A percentile compares a stretch with the other conserved stretches of the same genome.
Evolutionary conservation across 495 filamentous ascomycete species (phyloP).

Genomic region (Neurospora tetrasperma): DNA sequence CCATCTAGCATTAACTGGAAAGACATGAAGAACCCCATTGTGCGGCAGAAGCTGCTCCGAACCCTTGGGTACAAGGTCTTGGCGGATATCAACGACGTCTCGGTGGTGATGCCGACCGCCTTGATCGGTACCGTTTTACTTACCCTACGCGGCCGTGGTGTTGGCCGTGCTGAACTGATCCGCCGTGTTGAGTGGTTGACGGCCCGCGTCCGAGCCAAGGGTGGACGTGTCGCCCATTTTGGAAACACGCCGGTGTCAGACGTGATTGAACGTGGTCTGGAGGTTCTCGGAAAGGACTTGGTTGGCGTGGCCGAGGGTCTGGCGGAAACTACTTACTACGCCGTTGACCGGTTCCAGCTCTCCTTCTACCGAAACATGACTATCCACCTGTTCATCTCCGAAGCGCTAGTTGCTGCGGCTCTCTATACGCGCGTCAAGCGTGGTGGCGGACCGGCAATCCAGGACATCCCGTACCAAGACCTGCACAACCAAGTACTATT

Average conservation of each 20-base stretch:
- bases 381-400: conserved; percentile 91
- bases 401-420: conserved; percentile 76
- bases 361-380: conserved; percentile 99
- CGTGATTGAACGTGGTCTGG: conserved; percentile 83
- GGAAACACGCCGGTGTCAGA: conserved; percentile 62
- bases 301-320: conserved; percentile 71
- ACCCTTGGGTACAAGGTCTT: conserved; percentile 86
- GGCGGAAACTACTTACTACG: conserved; percentile 81
- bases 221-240: conserved; percentile 86
- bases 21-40: conserved; percentile 33
- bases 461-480: conserved; percentile 63
- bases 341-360: conserved; percentile 91
- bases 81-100: conserved; percentile 88
- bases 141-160: conserved; percentile 83
- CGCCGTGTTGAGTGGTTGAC: conserved; percentile 86
- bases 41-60: conserved; percentile 55
- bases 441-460: conserved; percentile 70
- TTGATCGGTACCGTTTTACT: conserved; percentile 89
- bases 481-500: conserved; percentile 73
- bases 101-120: conserved; percentile 95
- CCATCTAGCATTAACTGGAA: conserved; percentile 27
- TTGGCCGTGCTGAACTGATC: conserved; percentile 77
- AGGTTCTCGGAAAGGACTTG: conserved; percentile 80
- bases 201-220: conserved; percentile 71
- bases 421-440: conserved; percentile 86